Percentiles rank a stretch among this genome's conserved stretches.
Conservation (phyloP, 148 eudicot species). For the Persicaria maculosa region DNA sequence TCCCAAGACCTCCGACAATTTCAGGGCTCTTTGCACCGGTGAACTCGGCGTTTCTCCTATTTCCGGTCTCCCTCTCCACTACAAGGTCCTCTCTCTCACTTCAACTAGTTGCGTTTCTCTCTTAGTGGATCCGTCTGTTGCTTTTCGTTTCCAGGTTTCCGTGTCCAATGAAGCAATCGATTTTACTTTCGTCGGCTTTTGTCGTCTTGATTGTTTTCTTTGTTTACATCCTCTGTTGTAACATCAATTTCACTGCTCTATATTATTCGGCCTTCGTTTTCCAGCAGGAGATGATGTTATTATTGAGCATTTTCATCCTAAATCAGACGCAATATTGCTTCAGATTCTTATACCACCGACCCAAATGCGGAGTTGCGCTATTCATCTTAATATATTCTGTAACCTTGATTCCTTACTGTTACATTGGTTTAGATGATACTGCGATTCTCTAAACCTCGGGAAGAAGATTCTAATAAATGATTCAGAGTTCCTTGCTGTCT, state of each 20-base stretch:
- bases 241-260: neutral
- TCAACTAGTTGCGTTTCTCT: neutral
- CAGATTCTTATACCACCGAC: neutral
- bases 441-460: neutral
- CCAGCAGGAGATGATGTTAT: neutral
- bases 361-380: neutral
- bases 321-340: neutral
- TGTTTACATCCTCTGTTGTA: neutral
- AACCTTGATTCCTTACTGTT: neutral
- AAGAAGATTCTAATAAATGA: too few species aligned
- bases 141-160: neutral
- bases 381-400: neutral
- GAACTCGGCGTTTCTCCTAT: constrained; percentile 52
- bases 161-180: neutral
- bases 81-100: constrained; percentile 34
- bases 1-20: constrained; percentile 65
- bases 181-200: neutral
- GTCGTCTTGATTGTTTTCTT: neutral
- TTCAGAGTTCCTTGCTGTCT: too few species aligned
- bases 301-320: neutral
- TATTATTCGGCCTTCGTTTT: neutral
- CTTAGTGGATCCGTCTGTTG: neutral
- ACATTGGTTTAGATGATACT: neutral
- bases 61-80: constrained; percentile 55
- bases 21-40: constrained; percentile 77